phyloP scores from a whole-genome alignment of 306 rosid genomes.

The Citrullus colocynthis region DNA sequence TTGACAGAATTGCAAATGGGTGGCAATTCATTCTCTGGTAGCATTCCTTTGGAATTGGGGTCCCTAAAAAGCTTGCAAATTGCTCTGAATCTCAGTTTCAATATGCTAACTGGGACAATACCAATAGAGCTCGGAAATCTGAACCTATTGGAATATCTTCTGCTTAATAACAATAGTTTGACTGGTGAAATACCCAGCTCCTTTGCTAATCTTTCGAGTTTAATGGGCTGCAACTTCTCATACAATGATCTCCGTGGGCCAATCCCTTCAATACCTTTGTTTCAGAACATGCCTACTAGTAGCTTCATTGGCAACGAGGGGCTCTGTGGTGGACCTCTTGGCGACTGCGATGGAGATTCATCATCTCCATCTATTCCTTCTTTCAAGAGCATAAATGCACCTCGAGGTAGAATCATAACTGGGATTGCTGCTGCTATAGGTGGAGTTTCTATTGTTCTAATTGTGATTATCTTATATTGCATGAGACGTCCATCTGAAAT shows the following conservation, averaged over 20 bases:
- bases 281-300: slow-evolving; percentile 57
- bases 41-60: slow-evolving; percentile 71
- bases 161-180: slow-evolving; percentile 67
- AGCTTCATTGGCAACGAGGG: slow-evolving; percentile 65
- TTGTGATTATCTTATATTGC: slow-evolving; percentile 43
- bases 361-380: slow-evolving; percentile 20
- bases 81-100: slow-evolving; percentile 77
- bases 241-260: slow-evolving; percentile 74
- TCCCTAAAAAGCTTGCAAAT: slow-evolving; percentile 75
- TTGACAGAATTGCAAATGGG: slow-evolving; percentile 84
- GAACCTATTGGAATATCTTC: slow-evolving; percentile 51
- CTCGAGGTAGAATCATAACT: slow-evolving; percentile 46
- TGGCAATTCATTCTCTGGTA: slow-evolving; percentile 61
- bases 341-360: slow-evolving; percentile 33
- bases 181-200: slow-evolving; percentile 60
- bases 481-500: slow-evolving; percentile 27
- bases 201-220: slow-evolving; percentile 51
- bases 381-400: slow-evolving; percentile 25
- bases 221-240: slow-evolving; percentile 83
- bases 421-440: slow-evolving; percentile 57
- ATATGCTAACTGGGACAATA: slow-evolving; percentile 58
- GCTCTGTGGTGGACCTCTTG: slow-evolving; percentile 57
- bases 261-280: slow-evolving; percentile 56
- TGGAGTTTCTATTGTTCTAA: slow-evolving; percentile 76
- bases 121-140: slow-evolving; percentile 64